Evolutionary conservation across 768 basidiomycete genomes (phyloP).

Genomic region (Tricholoma flavovirens): DNA sequence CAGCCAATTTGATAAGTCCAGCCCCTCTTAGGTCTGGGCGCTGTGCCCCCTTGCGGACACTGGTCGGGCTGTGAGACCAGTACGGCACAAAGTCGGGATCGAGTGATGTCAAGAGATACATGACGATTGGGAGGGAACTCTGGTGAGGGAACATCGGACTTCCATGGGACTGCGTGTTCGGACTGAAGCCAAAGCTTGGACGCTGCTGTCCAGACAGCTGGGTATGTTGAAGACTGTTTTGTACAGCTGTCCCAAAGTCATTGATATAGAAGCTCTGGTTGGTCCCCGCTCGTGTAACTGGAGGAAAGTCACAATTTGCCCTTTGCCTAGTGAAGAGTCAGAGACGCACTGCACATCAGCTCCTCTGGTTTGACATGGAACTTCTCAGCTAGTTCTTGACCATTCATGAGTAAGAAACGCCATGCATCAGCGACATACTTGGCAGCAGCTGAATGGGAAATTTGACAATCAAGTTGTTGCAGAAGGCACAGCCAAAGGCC

Average conservation of each 20-base stretch:
- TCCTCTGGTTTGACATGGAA: too few relatives aligned
- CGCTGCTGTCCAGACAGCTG: constrained; percentile 5
- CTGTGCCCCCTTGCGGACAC: constrained; percentile 2
- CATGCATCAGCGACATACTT: constrained; percentile 14
- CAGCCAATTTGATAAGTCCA: constrained; percentile 21
- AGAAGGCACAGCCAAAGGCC: constrained; percentile 38
- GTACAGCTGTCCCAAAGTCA: constrained; percentile 23
- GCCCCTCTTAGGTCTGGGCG: constrained; percentile 10
- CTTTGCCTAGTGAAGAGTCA: too few relatives aligned
- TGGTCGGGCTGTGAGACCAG: constrained; percentile 28
- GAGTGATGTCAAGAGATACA: constrained; percentile 38
- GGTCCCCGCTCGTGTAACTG: too few relatives aligned
- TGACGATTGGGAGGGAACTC: constrained; percentile 27
- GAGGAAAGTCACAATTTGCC: too few relatives aligned
- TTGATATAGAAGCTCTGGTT: constrained; percentile 32
- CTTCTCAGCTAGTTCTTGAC: too few relatives aligned
- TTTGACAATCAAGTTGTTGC: constrained; percentile 32
- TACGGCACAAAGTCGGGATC: constrained; percentile 27
- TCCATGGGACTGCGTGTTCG: neutral
- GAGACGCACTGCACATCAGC: too few relatives aligned
- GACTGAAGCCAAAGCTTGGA: constrained; percentile 1
- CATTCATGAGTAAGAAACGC: too few relatives aligned
- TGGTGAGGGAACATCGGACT: constrained; percentile 15
- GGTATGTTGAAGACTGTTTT: constrained; percentile 4
- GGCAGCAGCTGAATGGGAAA: constrained; percentile 26